Conservation (phyloP, 129 eudicot genomes). For the Solidago caesia region DNA sequence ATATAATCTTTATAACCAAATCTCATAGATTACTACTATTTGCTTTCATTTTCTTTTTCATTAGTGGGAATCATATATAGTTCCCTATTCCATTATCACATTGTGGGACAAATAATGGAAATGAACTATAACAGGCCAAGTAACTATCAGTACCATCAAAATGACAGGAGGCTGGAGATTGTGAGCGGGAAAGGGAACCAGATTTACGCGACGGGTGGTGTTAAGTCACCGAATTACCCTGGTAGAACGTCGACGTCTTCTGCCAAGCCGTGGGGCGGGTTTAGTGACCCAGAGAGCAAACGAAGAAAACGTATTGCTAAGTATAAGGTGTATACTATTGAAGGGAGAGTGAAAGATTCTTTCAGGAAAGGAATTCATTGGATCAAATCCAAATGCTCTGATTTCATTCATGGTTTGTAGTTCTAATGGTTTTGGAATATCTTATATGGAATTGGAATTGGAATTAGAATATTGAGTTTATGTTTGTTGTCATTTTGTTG, state of each 20-base stretch:
- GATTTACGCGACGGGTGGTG: slow-evolving; percentile 22
- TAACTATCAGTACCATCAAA: slow-evolving; percentile 34
- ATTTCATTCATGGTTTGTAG: slow-evolving; percentile 59
- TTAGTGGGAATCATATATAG: background rate
- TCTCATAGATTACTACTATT: background rate
- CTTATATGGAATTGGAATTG: background rate
- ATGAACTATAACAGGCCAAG: slow-evolving; percentile 35
- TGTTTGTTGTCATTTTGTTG: background rate
- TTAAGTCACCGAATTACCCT: slow-evolving; percentile 20
- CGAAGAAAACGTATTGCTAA: slow-evolving; percentile 64
- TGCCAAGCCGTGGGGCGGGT: slow-evolving; percentile 44
- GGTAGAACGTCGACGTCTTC: slow-evolving; percentile 21
- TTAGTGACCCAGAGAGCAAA: slow-evolving; percentile 58
- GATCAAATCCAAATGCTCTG: slow-evolving; percentile 73
- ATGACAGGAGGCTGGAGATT: slow-evolving; percentile 51
- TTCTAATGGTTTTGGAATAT: background rate
- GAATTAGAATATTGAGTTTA: background rate
- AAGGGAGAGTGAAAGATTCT: slow-evolving; percentile 78
- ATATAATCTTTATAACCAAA: slow-evolving; percentile 12
- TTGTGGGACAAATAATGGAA: slow-evolving; percentile 18
- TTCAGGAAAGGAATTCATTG: slow-evolving; percentile 67
- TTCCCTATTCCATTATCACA: background rate
- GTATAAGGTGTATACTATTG: slow-evolving; percentile 67
- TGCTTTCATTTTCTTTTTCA: background rate
- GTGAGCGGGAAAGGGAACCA: slow-evolving; percentile 58